These are phyloP conservation scores for Ballota nigra DNA, from an alignment of 257 asterid species.

Conservation along the genomic window DNA sequence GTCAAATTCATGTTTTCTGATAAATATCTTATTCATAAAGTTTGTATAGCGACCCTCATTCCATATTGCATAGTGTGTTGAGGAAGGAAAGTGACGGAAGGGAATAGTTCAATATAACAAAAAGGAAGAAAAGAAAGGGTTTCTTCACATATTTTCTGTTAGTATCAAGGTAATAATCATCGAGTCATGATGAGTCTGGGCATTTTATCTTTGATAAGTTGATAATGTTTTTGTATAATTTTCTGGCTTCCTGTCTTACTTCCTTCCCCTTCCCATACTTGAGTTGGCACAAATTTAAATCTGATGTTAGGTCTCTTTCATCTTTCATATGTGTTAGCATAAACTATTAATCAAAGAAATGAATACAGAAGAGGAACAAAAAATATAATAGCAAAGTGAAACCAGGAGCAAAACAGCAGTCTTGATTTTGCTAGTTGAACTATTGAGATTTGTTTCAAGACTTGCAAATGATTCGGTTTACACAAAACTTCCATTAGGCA, in stretches of 20 bases:
- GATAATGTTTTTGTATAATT: background rate
- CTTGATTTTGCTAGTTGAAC: background rate
- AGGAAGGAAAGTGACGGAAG: background rate
- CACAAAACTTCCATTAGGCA: background rate
- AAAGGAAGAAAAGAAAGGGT: background rate
- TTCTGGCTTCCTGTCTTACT: conserved; percentile 6
- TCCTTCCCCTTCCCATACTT: background rate
- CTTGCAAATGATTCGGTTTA: background rate
- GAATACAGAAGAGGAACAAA: background rate
- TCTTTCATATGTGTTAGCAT: background rate
- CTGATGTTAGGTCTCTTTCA: background rate
- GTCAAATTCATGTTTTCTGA: background rate
- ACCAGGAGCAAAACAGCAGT: background rate
- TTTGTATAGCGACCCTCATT: background rate
- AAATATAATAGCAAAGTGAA: background rate
- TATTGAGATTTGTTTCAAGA: background rate
- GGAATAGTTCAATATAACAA: background rate
- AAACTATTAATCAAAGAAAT: background rate
- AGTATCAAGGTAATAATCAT: background rate
- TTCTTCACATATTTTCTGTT: background rate
- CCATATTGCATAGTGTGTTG: background rate
- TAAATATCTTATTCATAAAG: background rate
- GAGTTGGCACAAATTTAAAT: background rate
- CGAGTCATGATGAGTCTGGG: background rate
- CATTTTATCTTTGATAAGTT: background rate